Evolutionary conservation across 768 basidiomycete species (phyloP).

Genomic region (Termitomyces sp.): DNA sequence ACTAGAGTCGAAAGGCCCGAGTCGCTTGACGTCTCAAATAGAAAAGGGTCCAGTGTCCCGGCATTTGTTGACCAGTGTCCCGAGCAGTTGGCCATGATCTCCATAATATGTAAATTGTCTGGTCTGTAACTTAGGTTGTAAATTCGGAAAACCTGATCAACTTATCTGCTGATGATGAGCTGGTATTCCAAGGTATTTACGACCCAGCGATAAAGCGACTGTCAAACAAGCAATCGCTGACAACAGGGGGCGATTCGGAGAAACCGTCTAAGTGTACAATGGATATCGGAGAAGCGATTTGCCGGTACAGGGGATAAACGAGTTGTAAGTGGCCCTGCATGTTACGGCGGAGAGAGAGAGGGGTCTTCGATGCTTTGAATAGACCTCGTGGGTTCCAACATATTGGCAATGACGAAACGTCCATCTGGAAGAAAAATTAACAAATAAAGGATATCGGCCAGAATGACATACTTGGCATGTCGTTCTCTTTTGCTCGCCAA

Average conservation of each 20-base stretch:
- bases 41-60: background rate
- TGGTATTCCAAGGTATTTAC: too few species aligned
- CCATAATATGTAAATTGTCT: too few species aligned
- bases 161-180: too few species aligned
- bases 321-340: background rate
- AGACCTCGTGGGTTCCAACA: slow-evolving; percentile 40
- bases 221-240: too few species aligned
- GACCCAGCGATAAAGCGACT: too few species aligned
- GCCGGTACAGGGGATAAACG: background rate
- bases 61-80: background rate
- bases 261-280: background rate
- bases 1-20: background rate
- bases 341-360: background rate
- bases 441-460: background rate
- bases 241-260: too few species aligned
- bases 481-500: slow-evolving; percentile 74
- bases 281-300: background rate
- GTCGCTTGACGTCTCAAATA: background rate
- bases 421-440: slow-evolving; percentile 32
- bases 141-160: too few species aligned
- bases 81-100: too few species aligned
- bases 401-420: slow-evolving; percentile 38
- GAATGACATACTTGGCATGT: slow-evolving; percentile 59
- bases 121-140: too few species aligned
- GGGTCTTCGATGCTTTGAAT: slow-evolving; percentile 28